phyloP scores from a whole-genome alignment of 352 stramenopile genomes.

The Phytophthora macrochlamydospora region DNA sequence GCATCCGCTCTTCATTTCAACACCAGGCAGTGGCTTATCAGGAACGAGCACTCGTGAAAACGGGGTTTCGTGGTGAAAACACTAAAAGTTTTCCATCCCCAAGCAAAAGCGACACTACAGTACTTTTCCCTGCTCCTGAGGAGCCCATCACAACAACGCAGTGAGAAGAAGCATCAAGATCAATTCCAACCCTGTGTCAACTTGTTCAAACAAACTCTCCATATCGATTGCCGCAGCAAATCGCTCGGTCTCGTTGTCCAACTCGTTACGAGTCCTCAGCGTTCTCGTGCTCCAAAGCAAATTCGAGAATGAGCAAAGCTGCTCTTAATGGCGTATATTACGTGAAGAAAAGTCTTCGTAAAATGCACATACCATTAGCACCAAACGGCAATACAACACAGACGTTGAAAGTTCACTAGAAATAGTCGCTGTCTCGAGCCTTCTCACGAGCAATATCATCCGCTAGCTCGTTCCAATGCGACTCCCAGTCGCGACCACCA shows the following conservation, averaged over 20 bases:
- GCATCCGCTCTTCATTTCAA: conserved; percentile 11
- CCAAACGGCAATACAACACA: not conserved
- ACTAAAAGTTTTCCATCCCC: conserved; percentile 5
- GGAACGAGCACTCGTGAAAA: conserved; percentile 10
- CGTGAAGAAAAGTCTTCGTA: no score
- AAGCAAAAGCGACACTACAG: conserved; percentile 4
- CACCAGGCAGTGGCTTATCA: conserved; percentile 11
- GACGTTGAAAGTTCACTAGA: not conserved
- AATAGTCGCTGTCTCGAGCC: not conserved
- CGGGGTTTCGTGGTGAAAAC: conserved; percentile 9
- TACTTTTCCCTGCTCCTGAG: not conserved
- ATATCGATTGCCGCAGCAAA: not conserved
- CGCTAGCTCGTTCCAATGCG: conserved; percentile 55
- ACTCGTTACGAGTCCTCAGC: no score
- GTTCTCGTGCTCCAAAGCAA: no score
- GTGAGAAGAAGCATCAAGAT: not conserved
- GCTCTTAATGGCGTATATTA: no score
- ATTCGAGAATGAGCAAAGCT: no score
- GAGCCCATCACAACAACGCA: not conserved
- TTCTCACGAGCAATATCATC: conserved; percentile 34
- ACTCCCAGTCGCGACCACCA: conserved; percentile 49
- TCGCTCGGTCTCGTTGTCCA: no score
- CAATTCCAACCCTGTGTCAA: not conserved
- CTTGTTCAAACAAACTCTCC: not conserved
- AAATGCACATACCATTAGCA: no score